Evolutionary conservation across 108 stramenopile species (phyloP), one percentile per base, ranked within the genome.

Genomic region (Fragilaria radians): DNA sequence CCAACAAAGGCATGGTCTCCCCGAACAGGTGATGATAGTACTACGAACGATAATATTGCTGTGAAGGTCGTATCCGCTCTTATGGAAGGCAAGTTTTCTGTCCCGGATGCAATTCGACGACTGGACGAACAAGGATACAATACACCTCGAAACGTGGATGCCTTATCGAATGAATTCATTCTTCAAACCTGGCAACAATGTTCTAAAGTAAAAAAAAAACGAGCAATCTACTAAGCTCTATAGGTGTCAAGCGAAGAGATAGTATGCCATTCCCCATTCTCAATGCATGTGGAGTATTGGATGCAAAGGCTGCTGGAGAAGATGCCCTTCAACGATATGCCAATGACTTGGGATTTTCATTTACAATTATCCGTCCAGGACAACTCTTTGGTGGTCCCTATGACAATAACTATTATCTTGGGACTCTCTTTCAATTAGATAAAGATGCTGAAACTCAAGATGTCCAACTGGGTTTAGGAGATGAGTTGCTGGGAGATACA

Each of bases 221-320:
- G 23, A 63, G 83, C 87, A 24, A 78, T 22, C 50, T 85, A 53
- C 28, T 82, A 28, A 78, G 57, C 19, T 78, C 76, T 27, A 64
- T 91, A 23, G 90, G 90, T 21, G 73, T 74, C 18, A 46, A 70
- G 36, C 64, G 86, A 23, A 53, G 67, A 21, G 72, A 71, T 33
- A 26, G 59, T n/a, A 71, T 88, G 74, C 89, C 89, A 23, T 91
- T 83, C 68, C 54, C 66, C 0, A 78, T 91, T 48, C 54, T 91
- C 28, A 91, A 91, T 70, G 71, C 80, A 0, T 86, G 72, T 59
- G 86, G 89, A 18, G 89, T 91, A 4, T 63, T 88, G 42, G 78
- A 81, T 62, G 82, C 86, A 49, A 85, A 88, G 63, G 65, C 67
- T 5, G 57, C 55, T 22, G 86, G 77, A 48, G 89, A 88, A 65